Conservation (phyloP, 148 eudicot species). For the Linanthus parryae region DNA sequence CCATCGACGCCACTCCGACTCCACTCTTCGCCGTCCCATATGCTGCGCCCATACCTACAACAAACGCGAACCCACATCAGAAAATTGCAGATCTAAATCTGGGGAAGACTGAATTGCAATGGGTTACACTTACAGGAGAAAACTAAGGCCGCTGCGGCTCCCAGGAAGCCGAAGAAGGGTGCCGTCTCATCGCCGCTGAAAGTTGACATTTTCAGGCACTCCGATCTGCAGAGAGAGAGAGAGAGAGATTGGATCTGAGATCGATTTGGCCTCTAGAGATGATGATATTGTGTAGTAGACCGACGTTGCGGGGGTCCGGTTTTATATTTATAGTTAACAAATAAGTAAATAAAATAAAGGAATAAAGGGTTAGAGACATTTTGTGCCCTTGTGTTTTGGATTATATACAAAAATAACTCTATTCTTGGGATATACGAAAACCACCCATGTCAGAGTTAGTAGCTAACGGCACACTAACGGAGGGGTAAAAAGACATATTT, state of each 20-base stretch:
- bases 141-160: constrained; percentile 37
- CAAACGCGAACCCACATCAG: background rate
- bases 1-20: constrained; percentile 80
- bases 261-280: too few relatives aligned
- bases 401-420: too few relatives aligned
- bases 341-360: too few relatives aligned
- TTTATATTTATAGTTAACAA: too few relatives aligned
- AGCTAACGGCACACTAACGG: too few relatives aligned
- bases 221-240: constrained; percentile 2
- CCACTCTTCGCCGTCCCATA: constrained; percentile 83
- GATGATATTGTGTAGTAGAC: too few relatives aligned
- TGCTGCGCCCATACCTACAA: constrained; percentile 75
- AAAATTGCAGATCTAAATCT: background rate
- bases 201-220: constrained; percentile 22
- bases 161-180: constrained; percentile 42
- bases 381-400: too few relatives aligned
- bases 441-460: too few relatives aligned
- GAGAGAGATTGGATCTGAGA: constrained; percentile 1
- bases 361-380: too few relatives aligned
- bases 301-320: too few relatives aligned
- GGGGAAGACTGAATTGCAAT: background rate
- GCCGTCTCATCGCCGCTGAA: constrained; percentile 43
- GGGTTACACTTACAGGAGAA: constrained; percentile 26
- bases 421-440: too few relatives aligned
- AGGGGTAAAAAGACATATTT: too few relatives aligned